These are phyloP conservation scores for Cucurbita maxima DNA, from an alignment of 306 rosid species.

Conservation along the genomic window DNA sequence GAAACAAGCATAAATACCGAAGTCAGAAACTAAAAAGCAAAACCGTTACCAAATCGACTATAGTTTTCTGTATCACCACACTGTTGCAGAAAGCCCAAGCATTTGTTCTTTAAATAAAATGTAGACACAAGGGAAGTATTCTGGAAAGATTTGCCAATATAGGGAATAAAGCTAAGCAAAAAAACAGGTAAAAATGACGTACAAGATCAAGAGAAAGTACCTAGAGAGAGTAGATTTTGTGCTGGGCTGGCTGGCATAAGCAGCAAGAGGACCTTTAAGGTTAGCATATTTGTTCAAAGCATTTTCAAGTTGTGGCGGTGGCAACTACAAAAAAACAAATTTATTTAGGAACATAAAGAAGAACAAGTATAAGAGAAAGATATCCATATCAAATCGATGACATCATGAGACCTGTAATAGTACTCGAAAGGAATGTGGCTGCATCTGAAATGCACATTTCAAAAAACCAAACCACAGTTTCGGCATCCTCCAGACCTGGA, in stretches of 20 bases:
- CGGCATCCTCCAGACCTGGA: slow-evolving; percentile 97
- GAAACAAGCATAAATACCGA: not conserved
- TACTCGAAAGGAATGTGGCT: slow-evolving; percentile 87
- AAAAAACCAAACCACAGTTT: slow-evolving; percentile 95
- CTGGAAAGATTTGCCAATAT: not conserved
- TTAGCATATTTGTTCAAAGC: slow-evolving; percentile 66
- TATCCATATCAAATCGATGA: not conserved
- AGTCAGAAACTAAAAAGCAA: not conserved
- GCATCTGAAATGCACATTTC: slow-evolving; percentile 93
- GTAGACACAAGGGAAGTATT: not conserved
- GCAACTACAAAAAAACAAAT: slow-evolving; percentile 44
- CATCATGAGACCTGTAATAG: slow-evolving; percentile 54
- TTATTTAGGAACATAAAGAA: not conserved
- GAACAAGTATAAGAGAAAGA: not conserved
- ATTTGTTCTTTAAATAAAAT: not conserved
- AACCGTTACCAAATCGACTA: not conserved
- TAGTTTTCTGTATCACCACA: not conserved
- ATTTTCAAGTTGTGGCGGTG: slow-evolving; percentile 74
- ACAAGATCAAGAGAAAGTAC: slow-evolving; percentile 25
- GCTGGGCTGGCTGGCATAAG: slow-evolving; percentile 68
- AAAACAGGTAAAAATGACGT: not conserved
- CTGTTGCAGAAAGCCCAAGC: not conserved
- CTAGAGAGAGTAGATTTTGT: slow-evolving; percentile 60
- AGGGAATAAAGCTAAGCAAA: not conserved
- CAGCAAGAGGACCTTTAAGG: slow-evolving; percentile 62